Conservation (phyloP, 2,329 filamentous ascomycete genomes). For the Paecilomyces dactylethromorphus region DNA sequence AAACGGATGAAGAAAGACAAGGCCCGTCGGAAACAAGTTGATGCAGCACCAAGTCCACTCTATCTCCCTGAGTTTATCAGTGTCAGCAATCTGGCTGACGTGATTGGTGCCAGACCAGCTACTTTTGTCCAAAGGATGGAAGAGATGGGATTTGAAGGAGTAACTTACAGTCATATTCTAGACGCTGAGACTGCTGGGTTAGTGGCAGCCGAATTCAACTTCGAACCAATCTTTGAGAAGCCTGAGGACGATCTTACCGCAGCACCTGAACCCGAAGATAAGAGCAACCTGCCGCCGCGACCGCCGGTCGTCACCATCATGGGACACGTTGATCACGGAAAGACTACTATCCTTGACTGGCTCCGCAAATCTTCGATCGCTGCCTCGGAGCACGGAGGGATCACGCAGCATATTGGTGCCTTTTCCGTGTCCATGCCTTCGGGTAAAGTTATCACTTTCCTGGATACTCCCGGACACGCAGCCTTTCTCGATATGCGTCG, state of each 20-base stretch:
- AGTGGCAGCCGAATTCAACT: constrained; percentile 88
- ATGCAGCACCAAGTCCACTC: constrained; percentile 52
- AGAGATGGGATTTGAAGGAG: constrained; percentile 83
- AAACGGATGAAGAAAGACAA: constrained; percentile 38
- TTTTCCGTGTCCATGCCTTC: constrained; percentile 85
- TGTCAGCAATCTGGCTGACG: constrained; percentile 71
- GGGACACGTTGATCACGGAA: constrained; percentile 98
- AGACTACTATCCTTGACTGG: constrained; percentile 92
- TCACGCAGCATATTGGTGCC: constrained; percentile 96
- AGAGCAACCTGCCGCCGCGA: constrained; percentile 60
- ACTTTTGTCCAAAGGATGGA: constrained; percentile 69
- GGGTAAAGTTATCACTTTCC: constrained; percentile 87
- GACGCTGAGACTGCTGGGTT: constrained; percentile 85
- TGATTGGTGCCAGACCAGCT: constrained; percentile 63
- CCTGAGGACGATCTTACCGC: constrained; percentile 65
- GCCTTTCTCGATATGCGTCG: constrained; percentile 95
- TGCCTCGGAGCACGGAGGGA: constrained; percentile 87
- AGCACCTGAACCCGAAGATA: constrained; percentile 62
- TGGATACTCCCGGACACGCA: constrained; percentile 93
- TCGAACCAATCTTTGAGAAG: constrained; percentile 69
- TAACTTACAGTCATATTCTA: constrained; percentile 75
- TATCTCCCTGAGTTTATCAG: constrained; percentile 86
- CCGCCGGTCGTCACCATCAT: constrained; percentile 98
- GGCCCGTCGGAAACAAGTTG: constrained; percentile 33
- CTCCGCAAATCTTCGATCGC: constrained; percentile 88